Evolutionary conservation across 2,329 filamentous ascomycete genomes (phyloP).

Genomic region (Westerdykella sp.): DNA sequence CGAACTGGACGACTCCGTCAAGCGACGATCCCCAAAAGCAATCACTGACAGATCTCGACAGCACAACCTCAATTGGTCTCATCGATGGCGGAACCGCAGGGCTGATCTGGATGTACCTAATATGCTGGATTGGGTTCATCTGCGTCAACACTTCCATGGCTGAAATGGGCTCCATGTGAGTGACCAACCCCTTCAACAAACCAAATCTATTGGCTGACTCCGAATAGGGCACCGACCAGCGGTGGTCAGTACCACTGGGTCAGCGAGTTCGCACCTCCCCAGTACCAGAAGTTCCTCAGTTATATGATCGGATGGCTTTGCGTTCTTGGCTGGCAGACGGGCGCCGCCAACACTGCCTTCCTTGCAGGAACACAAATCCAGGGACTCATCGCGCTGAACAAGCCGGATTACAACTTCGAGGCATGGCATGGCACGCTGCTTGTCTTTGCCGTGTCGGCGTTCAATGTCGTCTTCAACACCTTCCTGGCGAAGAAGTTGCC

Average conservation of each 20-base stretch:
- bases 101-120: constrained; percentile 22
- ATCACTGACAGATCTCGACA: neutral
- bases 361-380: constrained; percentile 16
- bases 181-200: neutral
- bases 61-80: constrained; percentile 8
- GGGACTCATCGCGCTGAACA: constrained; percentile 30
- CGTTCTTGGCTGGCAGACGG: constrained; percentile 35
- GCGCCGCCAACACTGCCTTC: constrained; percentile 20
- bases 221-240: constrained; percentile 11
- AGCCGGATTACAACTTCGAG: constrained; percentile 30
- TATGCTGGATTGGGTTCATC: constrained; percentile 19
- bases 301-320: constrained; percentile 38
- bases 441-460: constrained; percentile 36
- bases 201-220: neutral
- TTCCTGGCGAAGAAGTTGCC: constrained; percentile 39
- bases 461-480: constrained; percentile 38
- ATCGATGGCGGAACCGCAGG: constrained; percentile 24
- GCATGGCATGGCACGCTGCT: constrained; percentile 47
- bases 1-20: neutral
- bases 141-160: constrained; percentile 21
- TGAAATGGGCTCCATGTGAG: constrained; percentile 34
- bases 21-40: too few species aligned
- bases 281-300: constrained; percentile 32
- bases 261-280: constrained; percentile 31
- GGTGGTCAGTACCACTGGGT: constrained; percentile 24